Conservation (phyloP, 495 filamentous ascomycete genomes). For the Cetradonia linearis region DNA sequence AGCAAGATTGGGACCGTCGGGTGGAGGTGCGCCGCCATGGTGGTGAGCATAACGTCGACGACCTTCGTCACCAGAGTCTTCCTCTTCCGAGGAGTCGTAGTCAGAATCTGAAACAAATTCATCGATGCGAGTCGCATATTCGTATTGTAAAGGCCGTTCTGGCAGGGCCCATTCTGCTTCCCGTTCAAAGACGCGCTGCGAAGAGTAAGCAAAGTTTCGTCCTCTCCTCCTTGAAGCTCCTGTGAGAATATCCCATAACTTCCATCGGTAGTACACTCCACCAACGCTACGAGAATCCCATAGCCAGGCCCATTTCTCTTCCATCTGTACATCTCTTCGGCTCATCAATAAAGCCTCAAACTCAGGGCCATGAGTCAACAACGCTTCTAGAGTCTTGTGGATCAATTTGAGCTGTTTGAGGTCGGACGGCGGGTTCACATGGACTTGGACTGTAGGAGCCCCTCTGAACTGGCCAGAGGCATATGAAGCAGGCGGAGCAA, state of each 20-base stretch:
- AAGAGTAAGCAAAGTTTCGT: slow-evolving; percentile 18
- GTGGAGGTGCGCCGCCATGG: slow-evolving; percentile 39
- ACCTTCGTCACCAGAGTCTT: slow-evolving; percentile 70
- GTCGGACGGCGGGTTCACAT: slow-evolving; percentile 65
- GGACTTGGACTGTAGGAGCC: slow-evolving; percentile 50
- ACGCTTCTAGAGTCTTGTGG: slow-evolving; percentile 72
- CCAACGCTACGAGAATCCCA: slow-evolving; percentile 76
- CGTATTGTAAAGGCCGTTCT: slow-evolving; percentile 54
- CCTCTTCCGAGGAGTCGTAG: slow-evolving; percentile 81
- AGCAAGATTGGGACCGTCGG: slow-evolving; percentile 32
- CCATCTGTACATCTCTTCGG: slow-evolving; percentile 61
- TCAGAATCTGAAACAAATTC: slow-evolving; percentile 75
- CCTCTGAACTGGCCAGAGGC: slow-evolving; percentile 33
- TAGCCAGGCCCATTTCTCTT: slow-evolving; percentile 89
- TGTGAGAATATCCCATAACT: slow-evolving; percentile 74
- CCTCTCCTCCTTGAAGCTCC: slow-evolving; percentile 26
- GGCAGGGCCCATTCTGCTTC: slow-evolving; percentile 62
- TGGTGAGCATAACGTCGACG: slow-evolving; percentile 41
- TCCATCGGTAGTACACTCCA: slow-evolving; percentile 84
- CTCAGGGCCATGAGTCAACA: slow-evolving; percentile 71
- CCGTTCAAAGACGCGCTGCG: slow-evolving; percentile 53
- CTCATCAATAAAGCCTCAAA: slow-evolving; percentile 93
- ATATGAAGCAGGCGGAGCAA: slow-evolving; percentile 73
- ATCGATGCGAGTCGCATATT: slow-evolving; percentile 60
- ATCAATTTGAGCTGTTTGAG: slow-evolving; percentile 74